Evolutionary conservation across 1,284 basidiomycete species (phyloP).

Genomic region (Ceratorhiza oryzae-sativae): DNA sequence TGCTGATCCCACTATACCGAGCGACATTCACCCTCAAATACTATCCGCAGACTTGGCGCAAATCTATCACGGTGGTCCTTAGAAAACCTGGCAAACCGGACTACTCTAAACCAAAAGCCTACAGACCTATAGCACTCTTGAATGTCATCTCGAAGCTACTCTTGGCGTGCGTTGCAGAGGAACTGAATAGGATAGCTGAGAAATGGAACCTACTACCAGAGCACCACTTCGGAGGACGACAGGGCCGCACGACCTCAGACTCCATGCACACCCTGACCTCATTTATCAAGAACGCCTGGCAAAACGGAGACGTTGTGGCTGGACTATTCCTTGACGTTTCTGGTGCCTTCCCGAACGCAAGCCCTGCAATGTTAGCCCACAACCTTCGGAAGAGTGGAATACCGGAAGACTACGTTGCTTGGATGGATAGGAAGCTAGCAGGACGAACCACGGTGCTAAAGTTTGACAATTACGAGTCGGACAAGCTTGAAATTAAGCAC

Average conservation of each 20-base stretch:
- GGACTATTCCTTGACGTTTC: slow-evolving; percentile 41
- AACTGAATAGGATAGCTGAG: slow-evolving; percentile 21
- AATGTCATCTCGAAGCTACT: slow-evolving; percentile 32
- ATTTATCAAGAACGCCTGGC: slow-evolving; percentile 41
- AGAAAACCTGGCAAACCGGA: slow-evolving; percentile 40
- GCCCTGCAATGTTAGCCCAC: slow-evolving; percentile 47
- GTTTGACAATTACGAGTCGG: slow-evolving; percentile 12
- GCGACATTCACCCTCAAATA: slow-evolving; percentile 27
- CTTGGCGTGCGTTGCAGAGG: slow-evolving; percentile 13
- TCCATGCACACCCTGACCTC: slow-evolving; percentile 25
- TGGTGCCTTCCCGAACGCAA: slow-evolving; percentile 50
- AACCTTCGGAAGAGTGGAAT: slow-evolving; percentile 49
- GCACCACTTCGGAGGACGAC: slow-evolving; percentile 38
- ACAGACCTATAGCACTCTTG: slow-evolving; percentile 43
- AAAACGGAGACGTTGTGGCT: slow-evolving; percentile 26
- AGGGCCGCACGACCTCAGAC: slow-evolving; percentile 38
- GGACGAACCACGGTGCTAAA: neutral
- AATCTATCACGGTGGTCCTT: slow-evolving; percentile 28
- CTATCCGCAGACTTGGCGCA: slow-evolving; percentile 35
- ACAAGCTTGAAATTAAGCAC: slow-evolving; percentile 45
- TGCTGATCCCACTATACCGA: slow-evolving; percentile 43
- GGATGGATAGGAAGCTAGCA: slow-evolving; percentile 44
- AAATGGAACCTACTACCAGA: slow-evolving; percentile 29
- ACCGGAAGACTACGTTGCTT: slow-evolving; percentile 44
- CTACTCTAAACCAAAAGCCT: slow-evolving; percentile 40